Evolutionary conservation across 2,329 filamentous ascomycete species (phyloP), one percentile per base, ranked within the genome.

Genomic region (Fusarium sp.): DNA sequence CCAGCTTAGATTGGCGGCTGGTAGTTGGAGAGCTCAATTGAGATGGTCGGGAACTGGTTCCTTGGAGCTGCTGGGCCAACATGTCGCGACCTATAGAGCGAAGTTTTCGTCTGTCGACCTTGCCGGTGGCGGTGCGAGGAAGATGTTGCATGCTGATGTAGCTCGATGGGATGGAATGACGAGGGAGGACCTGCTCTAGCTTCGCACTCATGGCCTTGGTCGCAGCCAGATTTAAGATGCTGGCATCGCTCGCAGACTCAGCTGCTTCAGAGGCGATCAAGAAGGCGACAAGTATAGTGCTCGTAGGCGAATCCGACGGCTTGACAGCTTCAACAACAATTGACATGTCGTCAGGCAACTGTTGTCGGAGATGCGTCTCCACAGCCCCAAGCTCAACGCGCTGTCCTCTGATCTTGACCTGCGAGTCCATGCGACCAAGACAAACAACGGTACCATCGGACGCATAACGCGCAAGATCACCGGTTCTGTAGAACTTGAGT

Each of bases 401-500:
- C 66, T 86, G 90, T 22, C 90, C 90, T 39, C 86, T 83, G 17
- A 91, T 80, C 78, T 91, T 91, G 56, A 90, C 84, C 75, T 90
- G 89, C 0, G 84, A 84, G 71, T 90, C 89, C 72, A 87, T 88
- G 35, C 89, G 83, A 39, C 88, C 88, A 41, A 87, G 76, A 42
- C 84, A 87, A 2, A 82, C 69, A 8, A 88, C 76, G 8, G 79
- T 76, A 1, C 84, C 84, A 57, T 87, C 82, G 0, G 78, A 76
- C 22, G 83, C 78, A 36, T 86, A 86, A 51, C 79, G 78, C 5
- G 80, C 86, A 15, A 88, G 80, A 71, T 88, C 86, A 12, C 87
- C 86, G 2, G 86, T 87, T 55, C 83, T 83, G 66, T 87, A 88
- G n/a, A 84, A 45, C n/a, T 45, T 61, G 3, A 56, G 10, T 8